Percentiles rank a stretch among this genome's conserved stretches.
Evolutionary conservation across 495 filamentous ascomycete species (phyloP).

Genomic region (Aspergillus avenaceus): DNA sequence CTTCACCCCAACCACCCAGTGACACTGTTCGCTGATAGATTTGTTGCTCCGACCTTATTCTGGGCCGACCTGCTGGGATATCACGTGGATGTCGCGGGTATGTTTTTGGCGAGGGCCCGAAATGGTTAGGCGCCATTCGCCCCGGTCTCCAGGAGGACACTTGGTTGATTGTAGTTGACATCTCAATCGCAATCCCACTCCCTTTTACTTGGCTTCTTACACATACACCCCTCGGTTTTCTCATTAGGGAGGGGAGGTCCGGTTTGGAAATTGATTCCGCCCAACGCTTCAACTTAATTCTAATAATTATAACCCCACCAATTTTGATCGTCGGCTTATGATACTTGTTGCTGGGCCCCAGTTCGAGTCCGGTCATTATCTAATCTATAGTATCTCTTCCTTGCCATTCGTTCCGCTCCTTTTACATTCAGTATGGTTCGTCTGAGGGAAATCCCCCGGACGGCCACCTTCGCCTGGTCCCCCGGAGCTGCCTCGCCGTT

Average conservation of each 20-base stretch:
- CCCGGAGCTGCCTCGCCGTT: conserved; percentile 69
- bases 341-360: background rate
- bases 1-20: background rate
- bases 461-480: conserved; percentile 96
- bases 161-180: conserved; percentile 28
- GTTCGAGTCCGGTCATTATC: conserved; percentile 5
- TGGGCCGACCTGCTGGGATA: conserved; percentile 24
- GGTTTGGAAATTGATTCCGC: conserved; percentile 6
- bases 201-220: conserved; percentile 11
- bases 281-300: conserved; percentile 1
- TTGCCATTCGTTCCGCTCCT: conserved; percentile 22
- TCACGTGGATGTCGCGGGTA: conserved; percentile 35
- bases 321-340: background rate
- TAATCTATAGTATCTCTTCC: conserved; percentile 17
- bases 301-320: background rate
- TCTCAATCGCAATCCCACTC: conserved; percentile 12
- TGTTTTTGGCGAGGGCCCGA: conserved; percentile 39
- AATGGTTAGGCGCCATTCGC: conserved; percentile 26
- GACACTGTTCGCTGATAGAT: background rate
- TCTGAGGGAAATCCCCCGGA: conserved; percentile 90
- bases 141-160: conserved; percentile 45
- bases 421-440: conserved; percentile 71
- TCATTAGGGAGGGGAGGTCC: conserved; percentile 18
- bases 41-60: conserved; percentile 4
- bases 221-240: conserved; percentile 17